These are phyloP conservation scores for Byssoonygena ceratinophila DNA, from an alignment of 2,329 filamentous ascomycete genomes.

Conservation along the genomic window DNA sequence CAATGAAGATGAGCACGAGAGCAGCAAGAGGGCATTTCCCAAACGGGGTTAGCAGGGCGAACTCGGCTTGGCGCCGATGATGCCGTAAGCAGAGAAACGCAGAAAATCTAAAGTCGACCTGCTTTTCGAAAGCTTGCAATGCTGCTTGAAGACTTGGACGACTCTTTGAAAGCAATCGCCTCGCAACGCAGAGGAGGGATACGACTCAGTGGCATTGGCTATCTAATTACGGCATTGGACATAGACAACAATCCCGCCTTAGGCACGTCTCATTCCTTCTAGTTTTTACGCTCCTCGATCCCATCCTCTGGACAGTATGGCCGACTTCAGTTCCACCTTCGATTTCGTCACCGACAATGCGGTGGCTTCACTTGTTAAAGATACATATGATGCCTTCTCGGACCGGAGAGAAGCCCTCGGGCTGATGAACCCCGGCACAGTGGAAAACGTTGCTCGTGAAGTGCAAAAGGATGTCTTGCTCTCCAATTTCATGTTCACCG, in stretches of 20 bases:
- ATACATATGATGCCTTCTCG: slow-evolving; percentile 71
- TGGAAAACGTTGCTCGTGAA: slow-evolving; percentile 82
- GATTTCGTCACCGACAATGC: slow-evolving; percentile 66
- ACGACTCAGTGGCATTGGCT: background rate
- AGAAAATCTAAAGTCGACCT: slow-evolving; percentile 9
- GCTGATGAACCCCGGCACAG: slow-evolving; percentile 80
- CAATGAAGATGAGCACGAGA: background rate
- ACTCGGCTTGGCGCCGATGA: background rate
- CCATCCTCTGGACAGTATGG: slow-evolving; percentile 26
- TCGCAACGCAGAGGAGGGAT: background rate
- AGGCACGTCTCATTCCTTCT: background rate
- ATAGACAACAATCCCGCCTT: background rate
- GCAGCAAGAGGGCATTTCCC: slow-evolving; percentile 4
- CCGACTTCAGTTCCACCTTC: slow-evolving; percentile 40
- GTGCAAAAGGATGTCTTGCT: slow-evolving; percentile 93
- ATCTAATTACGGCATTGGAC: background rate
- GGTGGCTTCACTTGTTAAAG: slow-evolving; percentile 56
- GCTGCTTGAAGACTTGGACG: background rate
- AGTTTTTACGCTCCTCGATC: background rate
- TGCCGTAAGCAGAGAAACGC: background rate
- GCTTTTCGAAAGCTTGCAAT: slow-evolving; percentile 9
- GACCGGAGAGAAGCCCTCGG: slow-evolving; percentile 80
- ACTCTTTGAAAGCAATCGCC: background rate
- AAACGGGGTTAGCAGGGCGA: background rate
- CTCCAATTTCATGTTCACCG: slow-evolving; percentile 93